These are phyloP conservation scores for Oryza brachyantha DNA, from an alignment of 176 grass and related monocot genomes.

Conservation along the genomic window DNA sequence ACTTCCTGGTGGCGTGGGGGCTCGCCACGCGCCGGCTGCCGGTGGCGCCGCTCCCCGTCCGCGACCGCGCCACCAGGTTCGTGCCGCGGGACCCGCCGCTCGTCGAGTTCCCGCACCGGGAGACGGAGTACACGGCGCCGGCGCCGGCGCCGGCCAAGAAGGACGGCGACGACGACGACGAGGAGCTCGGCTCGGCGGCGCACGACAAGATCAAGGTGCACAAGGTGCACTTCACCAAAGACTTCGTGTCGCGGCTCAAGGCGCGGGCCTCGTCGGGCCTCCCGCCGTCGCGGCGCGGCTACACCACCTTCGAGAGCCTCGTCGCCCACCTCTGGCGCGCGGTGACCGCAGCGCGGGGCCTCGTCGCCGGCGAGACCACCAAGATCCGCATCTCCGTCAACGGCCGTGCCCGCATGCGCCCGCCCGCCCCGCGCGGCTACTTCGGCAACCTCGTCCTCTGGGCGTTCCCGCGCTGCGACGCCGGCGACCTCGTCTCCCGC, in stretches of 20 bases:
- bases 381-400: neutral
- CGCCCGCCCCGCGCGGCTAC: neutral
- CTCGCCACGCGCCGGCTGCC: neutral
- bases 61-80: neutral
- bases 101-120: constrained; percentile 13
- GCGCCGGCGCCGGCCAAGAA: neutral
- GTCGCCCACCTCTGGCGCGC: constrained; percentile 16
- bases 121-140: neutral
- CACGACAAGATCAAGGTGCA: neutral
- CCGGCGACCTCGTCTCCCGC: neutral
- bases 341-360: neutral
- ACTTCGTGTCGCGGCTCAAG: neutral
- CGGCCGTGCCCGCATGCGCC: neutral
- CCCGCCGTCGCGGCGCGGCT: neutral
- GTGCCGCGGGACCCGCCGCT: neutral
- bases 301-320: neutral
- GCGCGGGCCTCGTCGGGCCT: neutral
- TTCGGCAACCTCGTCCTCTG: constrained; percentile 16
- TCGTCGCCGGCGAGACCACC: neutral
- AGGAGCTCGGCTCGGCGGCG: neutral
- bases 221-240: neutral
- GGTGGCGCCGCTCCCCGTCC: neutral
- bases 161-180: neutral
- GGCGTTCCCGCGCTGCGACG: neutral
- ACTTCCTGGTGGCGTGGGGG: constrained; percentile 1